phyloP scores from a whole-genome alignment of 257 asterid species.

The Nicotiana tabacum region DNA sequence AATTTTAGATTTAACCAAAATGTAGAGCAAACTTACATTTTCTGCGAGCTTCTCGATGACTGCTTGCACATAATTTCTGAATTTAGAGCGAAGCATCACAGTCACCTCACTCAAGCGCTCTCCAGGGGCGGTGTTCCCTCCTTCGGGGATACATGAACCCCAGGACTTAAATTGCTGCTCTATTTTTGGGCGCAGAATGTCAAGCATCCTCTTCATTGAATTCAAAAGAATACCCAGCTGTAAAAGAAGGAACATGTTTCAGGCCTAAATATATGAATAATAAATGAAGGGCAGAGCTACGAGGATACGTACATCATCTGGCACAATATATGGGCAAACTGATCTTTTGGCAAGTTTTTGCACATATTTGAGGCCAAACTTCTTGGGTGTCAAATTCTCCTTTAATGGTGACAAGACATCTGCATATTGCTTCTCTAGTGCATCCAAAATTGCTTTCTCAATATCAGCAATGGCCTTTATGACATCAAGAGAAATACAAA shows the following conservation, averaged over 20 bases:
- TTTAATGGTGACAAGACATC: conserved; percentile 45
- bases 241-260: conserved; percentile 1
- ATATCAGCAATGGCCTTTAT: conserved; percentile 49
- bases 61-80: conserved; percentile 49
- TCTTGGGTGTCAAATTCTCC: conserved; percentile 38
- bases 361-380: conserved; percentile 43
- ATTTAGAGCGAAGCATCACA: conserved; percentile 50
- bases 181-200: conserved; percentile 39
- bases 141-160: conserved; percentile 46
- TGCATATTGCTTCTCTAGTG: conserved; percentile 52
- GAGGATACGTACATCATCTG: conserved; percentile 34
- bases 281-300: not conserved
- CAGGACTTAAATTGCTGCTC: conserved; percentile 42
- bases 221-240: conserved; percentile 51
- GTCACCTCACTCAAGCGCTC: conserved; percentile 47
- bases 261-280: not conserved
- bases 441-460: conserved; percentile 48
- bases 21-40: conserved; percentile 32
- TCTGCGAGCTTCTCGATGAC: conserved; percentile 50
- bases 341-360: conserved; percentile 47
- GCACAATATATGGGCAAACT: conserved; percentile 32
- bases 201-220: conserved; percentile 51
- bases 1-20: not conserved
- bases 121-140: conserved; percentile 42
- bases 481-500: not conserved